These are phyloP conservation scores for Rhynchospora pubera DNA, from an alignment of 176 grass and related monocot species.

Conservation along the genomic window DNA sequence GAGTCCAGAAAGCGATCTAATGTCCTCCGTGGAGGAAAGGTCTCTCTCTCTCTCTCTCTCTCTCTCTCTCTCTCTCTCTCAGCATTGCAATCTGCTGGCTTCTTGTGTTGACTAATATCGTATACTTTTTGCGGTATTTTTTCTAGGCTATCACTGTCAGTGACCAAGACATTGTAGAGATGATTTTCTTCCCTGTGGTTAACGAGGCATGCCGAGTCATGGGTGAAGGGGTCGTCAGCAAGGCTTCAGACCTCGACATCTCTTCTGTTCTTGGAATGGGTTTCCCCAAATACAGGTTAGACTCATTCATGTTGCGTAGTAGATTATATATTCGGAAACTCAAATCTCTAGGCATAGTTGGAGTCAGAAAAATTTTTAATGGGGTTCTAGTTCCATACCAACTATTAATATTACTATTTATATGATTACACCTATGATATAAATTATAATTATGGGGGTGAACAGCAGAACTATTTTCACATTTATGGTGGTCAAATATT, in stretches of 20 bases:
- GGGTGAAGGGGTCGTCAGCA: conserved; percentile 78
- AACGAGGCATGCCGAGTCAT: conserved; percentile 93
- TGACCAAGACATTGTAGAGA: conserved; percentile 75
- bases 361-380: too few species aligned
- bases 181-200: conserved; percentile 94
- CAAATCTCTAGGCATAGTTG: not conserved
- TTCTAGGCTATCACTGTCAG: conserved; percentile 65
- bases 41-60: too few species aligned
- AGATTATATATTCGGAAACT: not conserved
- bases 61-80: not conserved
- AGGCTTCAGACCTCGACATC: conserved; percentile 82
- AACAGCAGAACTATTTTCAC: too few species aligned
- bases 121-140: conserved; percentile 3
- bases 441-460: too few species aligned
- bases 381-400: too few species aligned
- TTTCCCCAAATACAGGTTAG: conserved; percentile 89
- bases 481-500: too few species aligned
- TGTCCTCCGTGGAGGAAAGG: conserved; percentile 84
- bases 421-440: too few species aligned
- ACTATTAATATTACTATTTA: too few species aligned
- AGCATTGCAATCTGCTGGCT: not conserved
- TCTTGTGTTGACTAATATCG: conserved; percentile 1
- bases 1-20: conserved; percentile 53
- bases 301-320: not conserved
- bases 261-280: conserved; percentile 94